Evolutionary conservation across 257 asterid genomes (phyloP).

Genomic region (Jacaranda copaia): DNA sequence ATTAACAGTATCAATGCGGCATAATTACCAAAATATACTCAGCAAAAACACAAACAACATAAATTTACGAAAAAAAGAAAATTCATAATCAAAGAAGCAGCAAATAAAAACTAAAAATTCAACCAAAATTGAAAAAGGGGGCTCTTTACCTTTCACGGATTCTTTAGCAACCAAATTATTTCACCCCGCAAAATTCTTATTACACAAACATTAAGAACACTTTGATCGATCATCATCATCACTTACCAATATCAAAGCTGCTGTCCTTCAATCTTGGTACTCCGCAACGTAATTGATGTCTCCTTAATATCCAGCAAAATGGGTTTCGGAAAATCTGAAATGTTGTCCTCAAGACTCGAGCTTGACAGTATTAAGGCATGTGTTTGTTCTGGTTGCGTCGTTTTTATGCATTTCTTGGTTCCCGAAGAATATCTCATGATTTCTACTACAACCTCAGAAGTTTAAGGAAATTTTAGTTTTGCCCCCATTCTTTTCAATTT

Average conservation of each 20-base stretch:
- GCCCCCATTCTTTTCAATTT: background rate
- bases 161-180: background rate
- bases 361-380: background rate
- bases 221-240: slow-evolving; percentile 5
- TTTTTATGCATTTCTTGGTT: slow-evolving; percentile 19
- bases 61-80: background rate
- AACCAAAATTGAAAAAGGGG: background rate
- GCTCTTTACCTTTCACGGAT: background rate
- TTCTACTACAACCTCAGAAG: background rate
- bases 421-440: background rate
- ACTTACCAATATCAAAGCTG: background rate
- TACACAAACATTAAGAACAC: background rate
- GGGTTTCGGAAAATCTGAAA: slow-evolving; percentile 15
- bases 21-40: background rate
- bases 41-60: background rate
- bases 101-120: background rate
- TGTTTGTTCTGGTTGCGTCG: slow-evolving; percentile 25
- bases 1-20: background rate
- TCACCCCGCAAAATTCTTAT: background rate
- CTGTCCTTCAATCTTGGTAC: slow-evolving; percentile 15
- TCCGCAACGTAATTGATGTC: slow-evolving; percentile 18
- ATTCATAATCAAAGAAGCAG: background rate
- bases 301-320: background rate
- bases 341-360: slow-evolving; percentile 9
- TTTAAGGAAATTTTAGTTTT: background rate